Evolutionary conservation across 495 filamentous ascomycete genomes (phyloP), one percentile per base, ranked within the genome.

Genomic region (Daldinia concentrica): DNA sequence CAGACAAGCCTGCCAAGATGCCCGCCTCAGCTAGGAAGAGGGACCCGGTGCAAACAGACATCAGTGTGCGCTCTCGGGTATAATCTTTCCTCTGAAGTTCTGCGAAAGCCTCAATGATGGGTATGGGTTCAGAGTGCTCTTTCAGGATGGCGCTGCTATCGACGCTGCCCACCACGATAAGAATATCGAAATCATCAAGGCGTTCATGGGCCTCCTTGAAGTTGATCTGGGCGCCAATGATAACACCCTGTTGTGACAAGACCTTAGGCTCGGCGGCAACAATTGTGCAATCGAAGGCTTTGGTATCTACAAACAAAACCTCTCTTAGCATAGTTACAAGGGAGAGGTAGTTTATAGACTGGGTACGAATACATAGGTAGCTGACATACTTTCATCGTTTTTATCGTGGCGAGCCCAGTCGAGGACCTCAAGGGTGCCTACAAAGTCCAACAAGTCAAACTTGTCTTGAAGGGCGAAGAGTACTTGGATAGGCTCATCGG

Each of bases 31-130:
- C 93, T 26, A 95, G 85, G 70, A 95, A 82, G 29, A 93, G 83
- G 34, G 87, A 86, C 15, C 91, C 93, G 29, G 90, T 93, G 82
- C 90, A 92, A 81, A 96, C 81, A 64, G 90, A 91, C 69, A 94
- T 81, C 64, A 95, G 75, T 3, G 91, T 90, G 54, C 92, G 90
- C 82, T 92, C 90, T 68, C 87, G 88, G 74, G 79, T 82, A 1
- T 90, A 89, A 72, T 92, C 88, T 62, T 83, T 85, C 76, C 86
- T 82, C 79, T 92, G 90, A 57, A 92, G 78, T 73, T 90, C 88
- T 63, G 88, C 84, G 73, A 86, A 93, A 66, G 88, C 88, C 57
- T 84, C 82, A 85, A 92, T 90, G 69, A 91, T 80, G 56, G 80
- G 76, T 58, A 91, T 79, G 29, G 90, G 90, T 74, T 92, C 88